Base-by-base conservation (phyloP, 2,329 filamentous ascomycete species). In the Penicillium sp. region DNA sequence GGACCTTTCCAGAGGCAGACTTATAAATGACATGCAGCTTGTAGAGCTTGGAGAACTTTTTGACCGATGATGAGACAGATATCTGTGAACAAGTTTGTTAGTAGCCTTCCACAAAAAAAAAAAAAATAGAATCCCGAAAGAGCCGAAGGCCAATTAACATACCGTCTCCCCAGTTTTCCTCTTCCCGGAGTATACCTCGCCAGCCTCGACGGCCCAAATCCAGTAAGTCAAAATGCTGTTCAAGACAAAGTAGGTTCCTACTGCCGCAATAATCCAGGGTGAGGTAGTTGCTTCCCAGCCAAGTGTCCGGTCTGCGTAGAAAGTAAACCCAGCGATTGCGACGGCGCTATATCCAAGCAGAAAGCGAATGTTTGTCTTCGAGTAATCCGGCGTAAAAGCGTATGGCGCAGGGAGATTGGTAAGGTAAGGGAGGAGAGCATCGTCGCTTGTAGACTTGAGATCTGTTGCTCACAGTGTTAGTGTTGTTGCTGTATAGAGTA, bases 401-500 rank as follows among this genome's bases (percentile, higher is more conserved):
- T 76, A 76, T 20, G 75, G 74, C 20, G 73, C 69, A 82, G 87
- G 72, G n/a, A 97, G 86, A 32, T 86, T 89, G 76, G 90, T 93
- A 61, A 99, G 86, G 79, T 97, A 97, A 77, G 94, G 92, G 57
- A 89, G 86, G 58, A 99, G 87, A 55, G 92, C 91, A 77, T 99
- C 94, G 78, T 99, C 94, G 64, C 90, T 91, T 38, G 92, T 95
- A 79, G 94, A 96, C 77, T 97, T 97, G 62, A 99, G 88, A 73
- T 97, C 94, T 96, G 72, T 22, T 46, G 34, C 13, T 45, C 35
- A 16, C 38, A 9, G 1, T 29, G 55, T 61, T 44, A 65, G 49
- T n/a, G n/a, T 8, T 37, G 13, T 49, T 29, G 10, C 45, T 48
- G 45, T 18, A 29, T 52, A 47, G 53, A 57, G 55, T 56, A 61